Evolutionary conservation across 2,329 filamentous ascomycete genomes (phyloP).

Genomic region (Calonectria pauciramosa): DNA sequence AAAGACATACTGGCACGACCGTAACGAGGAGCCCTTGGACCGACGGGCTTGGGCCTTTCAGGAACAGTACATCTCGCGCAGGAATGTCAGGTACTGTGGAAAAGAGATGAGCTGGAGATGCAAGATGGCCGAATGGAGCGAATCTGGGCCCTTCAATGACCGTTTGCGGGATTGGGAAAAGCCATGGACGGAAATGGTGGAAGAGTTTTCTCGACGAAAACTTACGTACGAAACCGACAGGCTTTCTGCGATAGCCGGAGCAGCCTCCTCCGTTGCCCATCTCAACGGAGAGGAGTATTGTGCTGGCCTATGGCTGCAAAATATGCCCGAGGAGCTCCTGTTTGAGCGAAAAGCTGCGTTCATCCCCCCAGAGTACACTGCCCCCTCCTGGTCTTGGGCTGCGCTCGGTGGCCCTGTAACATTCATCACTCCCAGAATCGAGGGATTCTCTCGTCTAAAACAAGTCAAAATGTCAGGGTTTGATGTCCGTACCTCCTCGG

Average conservation of each 20-base stretch:
- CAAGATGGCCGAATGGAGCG: constrained; percentile 10
- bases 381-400: constrained; percentile 14
- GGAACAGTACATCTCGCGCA: constrained; percentile 17
- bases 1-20: constrained; percentile 13
- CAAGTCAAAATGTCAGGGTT: constrained; percentile 8
- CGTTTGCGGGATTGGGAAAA: constrained; percentile 10
- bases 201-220: constrained; percentile 9
- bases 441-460: neutral
- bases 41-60: constrained; percentile 5
- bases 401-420: neutral
- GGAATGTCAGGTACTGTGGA: constrained; percentile 9
- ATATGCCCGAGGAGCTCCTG: constrained; percentile 1
- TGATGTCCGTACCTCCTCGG: neutral
- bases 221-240: constrained; percentile 19
- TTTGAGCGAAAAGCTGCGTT: constrained; percentile 4
- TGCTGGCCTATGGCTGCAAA: constrained; percentile 9
- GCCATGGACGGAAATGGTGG: constrained; percentile 9
- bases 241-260: constrained; percentile 5
- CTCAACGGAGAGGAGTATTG: constrained; percentile 13
- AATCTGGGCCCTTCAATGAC: neutral
- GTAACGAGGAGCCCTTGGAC: constrained; percentile 6
- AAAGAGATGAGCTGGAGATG: constrained; percentile 18
- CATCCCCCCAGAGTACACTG: neutral
- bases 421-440: neutral
- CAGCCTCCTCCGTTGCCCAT: neutral